Conservation (phyloP, 345 rosid genomes). For the Acer saccharum region DNA sequence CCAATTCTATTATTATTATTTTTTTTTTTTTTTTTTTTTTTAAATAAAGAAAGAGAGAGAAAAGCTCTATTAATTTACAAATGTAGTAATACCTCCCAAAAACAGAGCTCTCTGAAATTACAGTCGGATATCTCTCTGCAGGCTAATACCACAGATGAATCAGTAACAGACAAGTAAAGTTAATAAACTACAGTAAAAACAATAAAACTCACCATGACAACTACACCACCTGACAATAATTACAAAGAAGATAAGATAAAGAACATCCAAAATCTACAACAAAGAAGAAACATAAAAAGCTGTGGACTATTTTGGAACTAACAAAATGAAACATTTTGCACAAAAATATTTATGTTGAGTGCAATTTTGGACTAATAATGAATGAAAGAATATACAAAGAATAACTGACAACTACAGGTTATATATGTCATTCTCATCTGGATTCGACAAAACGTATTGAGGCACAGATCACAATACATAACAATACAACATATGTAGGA, state of each 20-base stretch:
- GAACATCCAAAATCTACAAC: background rate
- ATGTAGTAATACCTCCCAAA: conserved; percentile 55
- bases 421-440: too few relatives aligned
- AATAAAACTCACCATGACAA: background rate
- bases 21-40: too few relatives aligned
- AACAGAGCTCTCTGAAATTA: conserved; percentile 64
- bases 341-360: background rate
- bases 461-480: too few relatives aligned
- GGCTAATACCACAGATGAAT: conserved; percentile 46
- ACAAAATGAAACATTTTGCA: background rate
- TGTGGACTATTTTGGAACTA: background rate
- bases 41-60: too few relatives aligned
- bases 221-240: background rate
- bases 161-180: conserved; percentile 7
- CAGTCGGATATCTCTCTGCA: conserved; percentile 68
- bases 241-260: background rate
- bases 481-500: too few relatives aligned
- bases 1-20: too few relatives aligned
- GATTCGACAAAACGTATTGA: too few relatives aligned
- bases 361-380: background rate
- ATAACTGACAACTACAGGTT: too few relatives aligned
- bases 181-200: background rate
- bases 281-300: background rate
- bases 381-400: background rate
- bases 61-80: background rate